Evolutionary conservation across 495 filamentous ascomycete species (phyloP).

Genomic region (Penicillium paxilli): DNA sequence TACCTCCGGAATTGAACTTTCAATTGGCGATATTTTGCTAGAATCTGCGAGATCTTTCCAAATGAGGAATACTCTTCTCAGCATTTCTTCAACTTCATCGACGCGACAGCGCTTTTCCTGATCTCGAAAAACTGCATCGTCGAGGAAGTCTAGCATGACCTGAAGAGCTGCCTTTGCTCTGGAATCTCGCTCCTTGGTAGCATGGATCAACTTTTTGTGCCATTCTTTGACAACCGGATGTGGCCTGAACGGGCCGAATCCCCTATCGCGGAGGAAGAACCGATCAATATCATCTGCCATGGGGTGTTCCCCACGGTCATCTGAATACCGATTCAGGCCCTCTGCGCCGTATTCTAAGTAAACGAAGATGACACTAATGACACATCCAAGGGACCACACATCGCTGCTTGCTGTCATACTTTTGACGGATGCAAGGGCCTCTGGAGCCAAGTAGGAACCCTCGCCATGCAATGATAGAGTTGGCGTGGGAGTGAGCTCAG

Average conservation of each 20-base stretch:
- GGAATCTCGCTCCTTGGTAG: slow-evolving; percentile 12
- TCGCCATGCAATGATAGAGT: slow-evolving; percentile 22
- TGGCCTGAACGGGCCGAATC: slow-evolving; percentile 16
- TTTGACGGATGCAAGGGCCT: slow-evolving; percentile 17
- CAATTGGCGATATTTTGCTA: too few species aligned
- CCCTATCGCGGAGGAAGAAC: slow-evolving; percentile 24
- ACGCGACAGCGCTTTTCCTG: slow-evolving; percentile 4
- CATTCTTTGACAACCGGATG: slow-evolving; percentile 27
- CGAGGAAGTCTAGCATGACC: neutral
- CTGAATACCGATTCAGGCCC: slow-evolving; percentile 27
- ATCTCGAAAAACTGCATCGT: slow-evolving; percentile 1
- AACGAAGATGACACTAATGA: slow-evolving; percentile 33
- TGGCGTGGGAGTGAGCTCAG: neutral
- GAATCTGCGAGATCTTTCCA: slow-evolving; percentile 22
- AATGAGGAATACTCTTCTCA: neutral
- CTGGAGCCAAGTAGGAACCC: slow-evolving; percentile 34
- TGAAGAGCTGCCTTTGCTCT: slow-evolving; percentile 19
- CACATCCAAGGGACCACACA: slow-evolving; percentile 38
- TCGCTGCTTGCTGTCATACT: slow-evolving; percentile 34
- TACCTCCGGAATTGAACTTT: too few species aligned
- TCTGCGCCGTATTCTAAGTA: slow-evolving; percentile 29
- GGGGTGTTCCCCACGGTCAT: slow-evolving; percentile 7
- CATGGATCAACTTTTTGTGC: slow-evolving; percentile 24
- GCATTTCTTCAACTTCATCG: neutral
- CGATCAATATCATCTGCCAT: slow-evolving; percentile 25